These are phyloP conservation scores for barrel medic (Medicago truncatula) DNA, from an alignment of 306 rosid species.

Conservation along the genomic window MtrunA17r5.0-ANR NC_053045.1:63533001-63533500, in stretches of 20 bases:
- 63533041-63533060: conserved; percentile 72
- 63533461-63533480: conserved; percentile 83
- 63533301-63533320: background rate
- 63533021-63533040: conserved; percentile 73
- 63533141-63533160: background rate
- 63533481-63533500: conserved; percentile 59
- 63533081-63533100: conserved; percentile 90
- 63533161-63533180: conserved; percentile 20
- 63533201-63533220: conserved; percentile 8
- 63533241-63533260: background rate
- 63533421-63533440: conserved; percentile 75
- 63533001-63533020: conserved; percentile 66
- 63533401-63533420: conserved; percentile 23
- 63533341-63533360: background rate
- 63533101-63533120: conserved; percentile 61
- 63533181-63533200: conserved; percentile 17
- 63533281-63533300: too few species aligned
- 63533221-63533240: conserved; percentile 7
- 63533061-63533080: conserved; percentile 89
- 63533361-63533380: background rate
- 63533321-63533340: background rate
- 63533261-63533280: background rate
- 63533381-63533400: background rate
- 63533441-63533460: conserved; percentile 71
- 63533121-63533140: conserved; percentile 9